Evolutionary conservation across 163 green algal species (phyloP).

Genomic region (Coccomyxa subellipsoidea): DNA sequence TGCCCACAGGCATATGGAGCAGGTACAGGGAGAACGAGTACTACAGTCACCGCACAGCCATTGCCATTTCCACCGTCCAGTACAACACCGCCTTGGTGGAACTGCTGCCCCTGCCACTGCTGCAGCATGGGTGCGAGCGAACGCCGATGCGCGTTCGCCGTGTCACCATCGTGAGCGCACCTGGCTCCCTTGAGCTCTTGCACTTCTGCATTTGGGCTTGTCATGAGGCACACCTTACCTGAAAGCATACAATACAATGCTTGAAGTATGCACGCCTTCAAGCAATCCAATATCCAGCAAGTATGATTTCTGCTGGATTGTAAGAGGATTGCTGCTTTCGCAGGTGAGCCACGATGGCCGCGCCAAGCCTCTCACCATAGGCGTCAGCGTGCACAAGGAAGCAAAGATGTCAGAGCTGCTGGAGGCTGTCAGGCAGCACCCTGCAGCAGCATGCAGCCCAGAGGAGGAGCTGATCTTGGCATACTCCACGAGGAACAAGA

Average conservation of each 20-base stretch:
- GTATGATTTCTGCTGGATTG: too few relatives aligned
- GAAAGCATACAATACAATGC: too few relatives aligned
- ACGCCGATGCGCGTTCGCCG: background rate
- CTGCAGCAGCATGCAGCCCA: background rate
- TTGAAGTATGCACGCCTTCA: too few relatives aligned
- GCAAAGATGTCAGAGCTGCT: background rate
- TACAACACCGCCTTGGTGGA: background rate
- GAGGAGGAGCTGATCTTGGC: background rate
- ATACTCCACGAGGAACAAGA: background rate
- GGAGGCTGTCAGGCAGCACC: background rate
- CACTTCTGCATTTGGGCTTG: too few relatives aligned
- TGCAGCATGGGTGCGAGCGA: background rate
- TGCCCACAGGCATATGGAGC: background rate
- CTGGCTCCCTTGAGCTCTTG: too few relatives aligned
- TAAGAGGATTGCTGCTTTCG: too few relatives aligned
- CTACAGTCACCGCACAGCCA: background rate
- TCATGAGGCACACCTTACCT: too few relatives aligned
- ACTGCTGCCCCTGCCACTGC: background rate
- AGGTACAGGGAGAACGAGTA: background rate
- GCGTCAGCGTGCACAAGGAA: background rate
- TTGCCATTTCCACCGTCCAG: background rate
- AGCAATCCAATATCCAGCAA: too few relatives aligned
- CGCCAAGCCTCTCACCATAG: background rate
- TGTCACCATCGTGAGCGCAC: background rate
- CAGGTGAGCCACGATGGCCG: background rate